Conservation (phyloP, 2,329 filamentous ascomycete species). For the Trichophyton rubrum region DNA sequence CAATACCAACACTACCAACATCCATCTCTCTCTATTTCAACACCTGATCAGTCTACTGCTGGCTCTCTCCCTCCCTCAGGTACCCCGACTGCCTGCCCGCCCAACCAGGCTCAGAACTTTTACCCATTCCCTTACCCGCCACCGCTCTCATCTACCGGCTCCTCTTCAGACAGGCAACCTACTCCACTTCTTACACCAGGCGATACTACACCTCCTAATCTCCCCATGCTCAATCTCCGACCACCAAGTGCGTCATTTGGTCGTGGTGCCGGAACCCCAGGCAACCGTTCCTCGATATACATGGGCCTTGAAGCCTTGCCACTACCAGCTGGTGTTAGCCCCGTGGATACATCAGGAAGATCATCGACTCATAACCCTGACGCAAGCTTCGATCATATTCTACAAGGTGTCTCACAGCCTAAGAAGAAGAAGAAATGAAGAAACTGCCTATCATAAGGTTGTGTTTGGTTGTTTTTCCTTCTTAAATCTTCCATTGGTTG, state of each 20-base stretch:
- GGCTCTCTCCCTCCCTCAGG: neutral
- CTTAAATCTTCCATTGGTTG: neutral
- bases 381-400: conserved; percentile 39
- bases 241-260: conserved; percentile 14
- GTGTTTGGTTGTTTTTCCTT: neutral
- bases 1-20: conserved; percentile 1
- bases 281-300: conserved; percentile 33
- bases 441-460: neutral
- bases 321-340: conserved; percentile 31
- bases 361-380: conserved; percentile 34
- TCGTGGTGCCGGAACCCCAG: conserved; percentile 16
- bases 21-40: neutral
- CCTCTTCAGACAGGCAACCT: conserved; percentile 19
- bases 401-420: conserved; percentile 24
- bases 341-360: conserved; percentile 29
- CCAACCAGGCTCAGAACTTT: neutral
- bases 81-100: neutral
- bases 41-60: neutral
- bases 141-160: conserved; percentile 13
- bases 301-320: conserved; percentile 35
- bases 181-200: conserved; percentile 23
- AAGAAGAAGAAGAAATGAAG: neutral
- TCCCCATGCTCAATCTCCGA: conserved; percentile 22
- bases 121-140: conserved; percentile 7
- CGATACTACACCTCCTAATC: conserved; percentile 18